phyloP scores from a whole-genome alignment of 164 flowering plant species.

The Magnolia sinica region DNA sequence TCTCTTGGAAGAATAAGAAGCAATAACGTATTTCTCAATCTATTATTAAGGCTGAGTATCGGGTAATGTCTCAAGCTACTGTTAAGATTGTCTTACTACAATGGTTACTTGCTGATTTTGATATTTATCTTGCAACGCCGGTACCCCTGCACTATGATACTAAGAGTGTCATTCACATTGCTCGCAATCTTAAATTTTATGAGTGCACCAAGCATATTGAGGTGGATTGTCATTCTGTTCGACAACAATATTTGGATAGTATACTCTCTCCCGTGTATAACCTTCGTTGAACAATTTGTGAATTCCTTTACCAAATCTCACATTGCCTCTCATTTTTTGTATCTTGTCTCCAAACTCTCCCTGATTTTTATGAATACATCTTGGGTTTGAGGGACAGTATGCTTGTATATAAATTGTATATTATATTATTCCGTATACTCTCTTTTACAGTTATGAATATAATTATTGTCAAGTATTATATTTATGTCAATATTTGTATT shows the following conservation, averaged over 20 bases:
- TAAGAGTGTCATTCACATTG: background rate
- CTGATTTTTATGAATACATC: background rate
- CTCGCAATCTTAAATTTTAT: background rate
- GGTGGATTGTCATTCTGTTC: too few species aligned
- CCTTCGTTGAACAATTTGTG: background rate
- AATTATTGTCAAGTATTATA: too few species aligned
- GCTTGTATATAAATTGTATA: too few species aligned
- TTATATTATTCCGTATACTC: too few species aligned
- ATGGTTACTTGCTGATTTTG: background rate
- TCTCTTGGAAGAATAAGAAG: too few species aligned
- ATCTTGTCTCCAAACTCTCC: background rate
- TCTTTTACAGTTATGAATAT: too few species aligned
- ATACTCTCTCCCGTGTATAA: too few species aligned
- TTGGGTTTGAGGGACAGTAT: background rate
- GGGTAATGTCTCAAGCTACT: background rate
- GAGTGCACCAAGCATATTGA: background rate
- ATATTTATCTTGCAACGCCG: background rate
- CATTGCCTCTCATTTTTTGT: background rate
- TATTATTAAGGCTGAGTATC: background rate
- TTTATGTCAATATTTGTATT: too few species aligned
- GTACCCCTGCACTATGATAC: background rate
- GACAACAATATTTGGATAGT: too few species aligned
- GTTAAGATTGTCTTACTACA: background rate
- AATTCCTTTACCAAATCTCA: background rate
- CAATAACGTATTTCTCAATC: too few species aligned